Base-by-base conservation (phyloP, 108 stramenopile genomes). In the Chaetoceros muelleri region DNA sequence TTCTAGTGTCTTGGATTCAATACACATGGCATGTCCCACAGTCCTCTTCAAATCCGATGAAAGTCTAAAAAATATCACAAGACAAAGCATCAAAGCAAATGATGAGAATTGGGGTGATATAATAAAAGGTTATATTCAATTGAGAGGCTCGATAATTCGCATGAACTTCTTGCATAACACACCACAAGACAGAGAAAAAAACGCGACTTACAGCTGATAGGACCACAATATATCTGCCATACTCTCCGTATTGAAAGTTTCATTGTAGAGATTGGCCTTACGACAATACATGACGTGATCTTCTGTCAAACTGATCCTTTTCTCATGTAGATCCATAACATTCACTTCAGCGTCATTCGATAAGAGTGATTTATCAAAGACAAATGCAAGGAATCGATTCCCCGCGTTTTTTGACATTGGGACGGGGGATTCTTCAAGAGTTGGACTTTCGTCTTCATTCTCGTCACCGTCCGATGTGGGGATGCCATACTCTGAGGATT, bases 201-300 rank as follows among this genome's bases (percentile, higher is more conserved):
- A 19, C 21, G 19, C 0, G n/a, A 83, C 87, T 80, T 74, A 89
- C 82, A 90, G 52, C 47, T 74, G 84, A 49, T 80, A 67, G 79
- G 84, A 85, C 63, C 80, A 77, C 59, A 80, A 57, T 45, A 90
- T 66, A 74, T 90, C 88, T 28, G 83, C 88, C 79, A 82, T 86
- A 62, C 82, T 84, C 16, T 79, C 81, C 24, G 70, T 71, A 71
- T 90, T 86, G 58, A 86, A 86, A 18, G 80, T 82, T 40, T 90
- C 84, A 64, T 84, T 90, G 73, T 90, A 90, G 61, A 90, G 61
- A 70, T 90, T 90, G 24, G 76, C 53, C 64, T 84, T 86, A 30
- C 88, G 75, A 47, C 84, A 82, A 74, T 75, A 90, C 82, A 90
- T 79, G 55, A 90, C 84, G 67, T 90, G 88, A 58, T 84, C 82